Evolutionary conservation across 768 basidiomycete species (phyloP), one percentile per base, ranked within the genome.

Genomic region (Royoungia palumana): DNA sequence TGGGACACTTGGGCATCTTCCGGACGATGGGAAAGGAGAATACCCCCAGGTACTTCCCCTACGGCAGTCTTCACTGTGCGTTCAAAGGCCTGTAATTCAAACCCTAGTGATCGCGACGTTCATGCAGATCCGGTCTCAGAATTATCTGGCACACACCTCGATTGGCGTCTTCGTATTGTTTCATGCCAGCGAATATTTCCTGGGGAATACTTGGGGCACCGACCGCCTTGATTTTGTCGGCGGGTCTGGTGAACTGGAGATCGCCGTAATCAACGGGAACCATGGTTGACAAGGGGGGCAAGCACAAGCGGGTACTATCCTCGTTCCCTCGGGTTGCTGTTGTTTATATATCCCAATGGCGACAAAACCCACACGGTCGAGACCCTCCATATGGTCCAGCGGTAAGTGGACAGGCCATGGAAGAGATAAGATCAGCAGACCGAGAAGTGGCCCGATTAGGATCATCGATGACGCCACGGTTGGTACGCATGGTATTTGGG

Each of bases 1-100:
- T 75, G 71, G 5, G 59, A 47, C 39, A 74, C 69, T 28, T 72
- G 73, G 8, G 69, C 66, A 50, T 70, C 63, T 30, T 60, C 61
- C n/a, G 73, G 73, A 17, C 73, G 64, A 55, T 75, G 74, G 19
- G 60, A 52, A 30, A 73, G 55, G 47, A 74, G 64, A 30, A 73
- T 53, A 10, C 64, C 53, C 22, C 55, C 57, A 35, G 45, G 51
- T 0, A 45, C 44, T 21, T 58, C 44, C 17, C 57, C 53, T 6
- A 28, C 38, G 1, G 40, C 19, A 28, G 50, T 56, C 41, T 50
- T 52, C 30, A 49, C 46, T 11, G 49, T 52, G 38, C 55, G 56
- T 40, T 66, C 68, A 24, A 68, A 71, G 11, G 58, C 70, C 27
- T 36, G 20, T 42, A 64, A 11, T 35, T 13, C 48, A 27, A 70